Base-by-base conservation (phyloP, 1,284 basidiomycete genomes). In the Moesziomyces globuligerus region DNA sequence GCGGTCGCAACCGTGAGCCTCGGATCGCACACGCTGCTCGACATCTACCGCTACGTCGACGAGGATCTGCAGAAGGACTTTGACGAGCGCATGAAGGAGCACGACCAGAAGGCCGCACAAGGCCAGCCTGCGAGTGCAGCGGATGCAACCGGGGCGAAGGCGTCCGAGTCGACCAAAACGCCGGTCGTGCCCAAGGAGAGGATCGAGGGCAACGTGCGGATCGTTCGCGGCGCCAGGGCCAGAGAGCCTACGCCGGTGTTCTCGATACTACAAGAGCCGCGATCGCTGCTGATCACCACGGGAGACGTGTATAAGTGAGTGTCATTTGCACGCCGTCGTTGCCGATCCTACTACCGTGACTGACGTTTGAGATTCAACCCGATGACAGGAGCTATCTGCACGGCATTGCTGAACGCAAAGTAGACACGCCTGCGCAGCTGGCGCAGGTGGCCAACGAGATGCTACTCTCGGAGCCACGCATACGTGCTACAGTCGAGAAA, bases 1-100 rank as follows among this genome's bases (percentile, higher is more conserved):
- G 89, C 91, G 7, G 94, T 97, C 0, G 90, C 92, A 1, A 97
- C 94, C 10, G 85, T 97, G 54, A 94, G 93, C 11, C 85, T 97
- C 50, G 90, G 90, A 26, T 90, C 91, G 0, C 90, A 93, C 83
- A 86, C 90, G 1, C 85, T 93, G 42, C 90, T 97, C 75, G 89
- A 95, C 83, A 90, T 95, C 79, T 92, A 92, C 81, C 87, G 86
- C 57, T 94, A 92, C 67, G 76, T 84, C 1, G 62, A 64, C 26
- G 70, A 69, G 29, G 62, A 60, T 29, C 43, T 71, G 25, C 65
- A 65, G 37, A 61, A 55, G 49, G 55, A 62, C 37, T 64, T 66
- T 38, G 61, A 71, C 9, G 39, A 64, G 23, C 47, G 56, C 6
- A 75, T 62, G 59, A 39, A 50, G 37, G 45, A 60, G 45, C 58